A percentile compares a stretch with the other conserved stretches of the same genome.
phyloP scores from a whole-genome alignment of 495 filamentous ascomycete genomes.

The Rostrohypoxylon terebratum region DNA sequence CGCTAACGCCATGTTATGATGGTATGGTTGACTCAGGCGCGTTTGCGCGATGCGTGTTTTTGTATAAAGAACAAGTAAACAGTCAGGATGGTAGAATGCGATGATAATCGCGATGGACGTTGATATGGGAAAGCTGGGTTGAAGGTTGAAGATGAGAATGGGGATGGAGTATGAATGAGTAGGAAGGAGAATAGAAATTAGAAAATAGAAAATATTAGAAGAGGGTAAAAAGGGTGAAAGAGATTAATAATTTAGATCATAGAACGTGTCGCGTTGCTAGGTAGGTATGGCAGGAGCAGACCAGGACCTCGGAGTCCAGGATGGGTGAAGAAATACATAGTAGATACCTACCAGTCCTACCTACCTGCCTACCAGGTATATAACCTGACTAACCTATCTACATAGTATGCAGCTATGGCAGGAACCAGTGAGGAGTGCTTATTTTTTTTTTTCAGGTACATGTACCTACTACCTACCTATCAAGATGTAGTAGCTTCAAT shows the following conservation, averaged over 20 bases:
- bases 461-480: background rate
- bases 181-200: conserved; percentile 9
- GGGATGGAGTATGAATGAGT: background rate
- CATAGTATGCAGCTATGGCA: conserved; percentile 24
- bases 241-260: conserved; percentile 15
- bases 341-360: no score
- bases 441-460: conserved; percentile 24
- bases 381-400: no score
- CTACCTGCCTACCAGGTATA: no score
- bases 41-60: conserved; percentile 15
- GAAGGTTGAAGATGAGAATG: no score
- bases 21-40: conserved; percentile 21
- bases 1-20: conserved; percentile 69
- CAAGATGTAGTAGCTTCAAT: background rate
- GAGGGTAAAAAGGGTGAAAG: background rate
- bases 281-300: background rate
- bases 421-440: conserved; percentile 20
- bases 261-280: conserved; percentile 35
- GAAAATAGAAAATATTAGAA: conserved; percentile 6
- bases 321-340: conserved; percentile 26
- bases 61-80: background rate
- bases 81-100: background rate
- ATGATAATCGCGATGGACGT: background rate
- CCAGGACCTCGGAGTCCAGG: conserved; percentile 11
- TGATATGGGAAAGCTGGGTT: background rate